Percentiles rank a stretch among this genome's conserved stretches.
Evolutionary conservation across 345 rosid genomes (phyloP).

Genomic region (Capsella bursapastoris): DNA sequence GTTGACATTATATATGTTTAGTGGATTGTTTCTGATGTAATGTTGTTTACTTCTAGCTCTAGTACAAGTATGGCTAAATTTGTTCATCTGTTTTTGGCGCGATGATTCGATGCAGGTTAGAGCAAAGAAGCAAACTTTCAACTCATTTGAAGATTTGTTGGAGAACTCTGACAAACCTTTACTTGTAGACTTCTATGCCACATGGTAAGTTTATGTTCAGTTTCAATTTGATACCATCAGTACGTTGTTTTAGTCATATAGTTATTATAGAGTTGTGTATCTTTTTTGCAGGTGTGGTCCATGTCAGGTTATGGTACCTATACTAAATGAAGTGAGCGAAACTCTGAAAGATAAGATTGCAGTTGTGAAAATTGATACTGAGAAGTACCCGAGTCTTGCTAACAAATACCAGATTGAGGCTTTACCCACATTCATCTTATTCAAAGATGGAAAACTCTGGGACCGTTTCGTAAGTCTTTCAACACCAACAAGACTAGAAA

Average conservation of each 20-base stretch:
- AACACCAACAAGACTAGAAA: too few species aligned
- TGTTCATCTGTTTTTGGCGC: not conserved
- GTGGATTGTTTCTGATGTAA: not conserved
- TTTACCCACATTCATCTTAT: constrained; percentile 85
- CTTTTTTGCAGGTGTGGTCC: constrained; percentile 82
- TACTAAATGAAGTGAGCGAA: constrained; percentile 74
- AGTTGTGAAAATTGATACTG: constrained; percentile 90
- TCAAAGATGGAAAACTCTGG: constrained; percentile 77
- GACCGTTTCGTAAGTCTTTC: constrained; percentile 82
- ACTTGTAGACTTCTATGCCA: constrained; percentile 86
- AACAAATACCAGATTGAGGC: constrained; percentile 74
- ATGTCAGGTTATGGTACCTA: constrained; percentile 87
- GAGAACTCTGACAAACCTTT: constrained; percentile 73
- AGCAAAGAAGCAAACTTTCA: constrained; percentile 81
- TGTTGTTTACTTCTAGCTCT: not conserved
- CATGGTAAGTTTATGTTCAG: constrained; percentile 57
- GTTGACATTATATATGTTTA: not conserved
- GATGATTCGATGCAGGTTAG: constrained; percentile 49
- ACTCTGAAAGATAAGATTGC: constrained; percentile 67
- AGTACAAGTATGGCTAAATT: not conserved
- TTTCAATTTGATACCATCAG: not conserved
- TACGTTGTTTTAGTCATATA: not conserved
- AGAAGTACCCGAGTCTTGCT: constrained; percentile 86
- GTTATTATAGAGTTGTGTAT: constrained; percentile 19
- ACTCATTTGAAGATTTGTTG: constrained; percentile 74